Evolutionary conservation across 495 filamentous ascomycete species (phyloP).

Genomic region (Penicillium herquei): DNA sequence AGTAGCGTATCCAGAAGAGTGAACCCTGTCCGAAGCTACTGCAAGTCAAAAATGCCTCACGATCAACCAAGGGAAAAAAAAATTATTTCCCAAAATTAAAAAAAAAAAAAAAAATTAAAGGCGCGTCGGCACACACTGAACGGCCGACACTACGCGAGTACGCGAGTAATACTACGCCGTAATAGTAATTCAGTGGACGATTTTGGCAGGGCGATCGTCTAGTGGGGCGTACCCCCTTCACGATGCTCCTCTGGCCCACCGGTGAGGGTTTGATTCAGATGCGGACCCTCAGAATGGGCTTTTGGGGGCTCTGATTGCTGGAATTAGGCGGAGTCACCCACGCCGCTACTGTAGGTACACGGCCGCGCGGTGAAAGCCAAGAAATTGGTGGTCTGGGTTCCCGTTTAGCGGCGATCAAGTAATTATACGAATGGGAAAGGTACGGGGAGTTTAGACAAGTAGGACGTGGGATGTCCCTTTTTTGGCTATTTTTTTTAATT

Average conservation of each 20-base stretch:
- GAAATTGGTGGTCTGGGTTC: constrained; percentile 12
- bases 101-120: neutral
- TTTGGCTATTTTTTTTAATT: neutral
- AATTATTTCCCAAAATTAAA: neutral
- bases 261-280: constrained; percentile 31
- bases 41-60: constrained; percentile 24
- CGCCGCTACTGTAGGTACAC: constrained; percentile 34
- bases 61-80: neutral
- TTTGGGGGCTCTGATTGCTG: constrained; percentile 22
- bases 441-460: neutral
- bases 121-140: constrained; percentile 4
- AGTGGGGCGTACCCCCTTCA: constrained; percentile 19
- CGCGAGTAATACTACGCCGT: constrained; percentile 3
- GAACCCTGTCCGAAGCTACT: constrained; percentile 7
- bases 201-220: constrained; percentile 33
- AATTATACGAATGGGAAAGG: neutral
- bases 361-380: constrained; percentile 24
- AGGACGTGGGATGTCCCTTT: neutral
- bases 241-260: constrained; percentile 31
- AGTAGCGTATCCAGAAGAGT: neutral
- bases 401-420: constrained; percentile 7
- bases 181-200: neutral
- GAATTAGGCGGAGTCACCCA: constrained; percentile 1
- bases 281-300: constrained; percentile 7
- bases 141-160: constrained; percentile 4